Base-by-base conservation (phyloP, 345 rosid genomes). In the Lumnitzera littorea region DNA sequence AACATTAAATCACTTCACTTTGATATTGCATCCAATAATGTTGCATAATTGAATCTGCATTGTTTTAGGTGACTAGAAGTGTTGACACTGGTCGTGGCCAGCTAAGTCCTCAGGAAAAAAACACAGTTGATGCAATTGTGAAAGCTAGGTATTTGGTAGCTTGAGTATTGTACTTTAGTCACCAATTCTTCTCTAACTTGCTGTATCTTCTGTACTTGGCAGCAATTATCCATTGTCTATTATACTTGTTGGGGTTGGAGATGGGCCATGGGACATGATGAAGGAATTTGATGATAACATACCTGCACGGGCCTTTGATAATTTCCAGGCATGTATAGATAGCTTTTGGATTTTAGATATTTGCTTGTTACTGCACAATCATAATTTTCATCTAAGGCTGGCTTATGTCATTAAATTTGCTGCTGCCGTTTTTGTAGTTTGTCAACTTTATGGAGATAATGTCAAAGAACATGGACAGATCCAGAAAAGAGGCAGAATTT, bases 191-290 rank as follows among this genome's bases (percentile, higher is more conserved):
- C 17, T 46, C 16, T 50, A 24, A 50, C 58, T 62, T 43, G 25
- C 7, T 46, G 17, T 60, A 36, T 51, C 31, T 29, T 58, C 56
- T 48, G 24, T 49, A 51, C 13, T 66, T 55, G 51, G 52, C 79
- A 80, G 84, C 27, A 66, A 76, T 27, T 80, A 76, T 64, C 84
- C 84, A 9, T 51, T 80, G 48, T 80, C 84, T 2, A 80, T 80
- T 64, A 69, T 76, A 48, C 59, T 80, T 48, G 84, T 80, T 5
- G 84, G 84, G 8, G 81, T 80, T 29, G 84, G 84, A 17, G 84
- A 80, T 59, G 84, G 84, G 20, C 84, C 84, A 0, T 80, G 84
- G 84, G 81, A 76, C 62, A 72, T 80, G 75, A 80, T 80, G 84
- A 76, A 72, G 66, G 81, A 80, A 74, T 80, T 80, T 51, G 84